Evolutionary conservation across 1,139 yeast species (phyloP), one percentile per base, ranked within the genome.

Genomic region (Kluyveromyces marxianus): DNA sequence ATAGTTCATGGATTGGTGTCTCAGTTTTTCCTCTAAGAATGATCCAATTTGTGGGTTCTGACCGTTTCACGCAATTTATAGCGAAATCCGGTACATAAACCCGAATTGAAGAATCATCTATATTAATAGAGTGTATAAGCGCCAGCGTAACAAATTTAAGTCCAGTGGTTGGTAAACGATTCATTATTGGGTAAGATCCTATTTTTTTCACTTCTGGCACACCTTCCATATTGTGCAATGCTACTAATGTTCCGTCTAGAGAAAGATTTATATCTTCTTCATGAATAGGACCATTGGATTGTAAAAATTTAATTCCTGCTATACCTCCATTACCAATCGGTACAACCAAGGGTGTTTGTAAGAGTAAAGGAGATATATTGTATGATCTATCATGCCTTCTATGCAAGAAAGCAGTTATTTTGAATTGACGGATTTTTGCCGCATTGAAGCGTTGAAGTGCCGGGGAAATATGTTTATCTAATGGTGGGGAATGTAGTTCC

Each of bases 11-110:
- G n/a, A 73, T 58, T 0, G 85, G 84, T 2, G 76, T 60, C 42
- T 80, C 86, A 1, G 88, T 77, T 37, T 80, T 75, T 1, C 94
- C 94, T 51, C 87, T 74, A 0, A 79, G 71, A 1, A 87, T 49
- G 0, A 83, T 49, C 41, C 81, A 58, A 40, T 70, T 69, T 38
- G 57, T 58, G 0, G 69, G 68, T 2, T 60, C 51, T 4, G 52
- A 43, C 7, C 39, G 24, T 39, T 25, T 35, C 8, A 41, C 6
- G 1, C 31, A 43, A 5, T 40, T 37, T 8, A 48, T 44, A 3
- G 45, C 30, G 31, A 41, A 45, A 4, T 41, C 34, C 0, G 94
- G 88, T 0, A 84, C 66, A 54, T 85, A 81, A 2, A 88, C 47
- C 49, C 84, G 80, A 44, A 85, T 57, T 32, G 66, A 57, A 7